Percentiles rank a stretch among this genome's conserved stretches.
phyloP scores from a whole-genome alignment of 768 basidiomycete species.

The Dioszegia crocea region DNA sequence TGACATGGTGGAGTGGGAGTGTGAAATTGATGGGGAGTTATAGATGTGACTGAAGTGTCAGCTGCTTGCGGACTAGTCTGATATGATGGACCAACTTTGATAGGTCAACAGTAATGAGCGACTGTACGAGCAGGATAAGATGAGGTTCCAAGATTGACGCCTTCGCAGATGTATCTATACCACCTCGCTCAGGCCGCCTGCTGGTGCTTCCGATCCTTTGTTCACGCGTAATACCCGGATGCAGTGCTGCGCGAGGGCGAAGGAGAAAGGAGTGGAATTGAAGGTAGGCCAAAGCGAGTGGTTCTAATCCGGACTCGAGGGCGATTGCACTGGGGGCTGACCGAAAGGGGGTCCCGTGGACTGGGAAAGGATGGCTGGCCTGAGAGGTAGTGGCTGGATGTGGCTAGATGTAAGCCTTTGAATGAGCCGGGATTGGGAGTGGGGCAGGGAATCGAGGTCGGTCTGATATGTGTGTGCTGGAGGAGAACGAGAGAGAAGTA shows the following conservation, averaged over 20 bases:
- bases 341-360: background rate
- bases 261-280: background rate
- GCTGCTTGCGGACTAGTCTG: background rate
- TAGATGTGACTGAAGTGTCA: background rate
- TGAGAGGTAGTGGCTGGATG: no score
- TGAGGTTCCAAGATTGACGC: background rate
- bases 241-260: background rate
- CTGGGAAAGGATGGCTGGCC: background rate
- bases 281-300: no score
- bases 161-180: constrained; percentile 1
- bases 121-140: background rate
- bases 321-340: no score
- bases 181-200: background rate
- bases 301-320: background rate
- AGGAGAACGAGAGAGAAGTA: no score
- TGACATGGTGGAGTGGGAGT: background rate
- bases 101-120: background rate
- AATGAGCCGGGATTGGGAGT: no score
- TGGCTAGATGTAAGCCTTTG: no score
- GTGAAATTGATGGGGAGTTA: background rate
- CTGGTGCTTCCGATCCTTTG: constrained; percentile 3
- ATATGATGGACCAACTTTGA: no score
- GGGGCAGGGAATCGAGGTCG: no score
- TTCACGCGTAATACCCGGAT: background rate
- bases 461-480: no score